A percentile compares a stretch with the other conserved stretches of the same genome.
phyloP scores from a whole-genome alignment of 23 red algal species.

The Gracilaria gracilis region DNA sequence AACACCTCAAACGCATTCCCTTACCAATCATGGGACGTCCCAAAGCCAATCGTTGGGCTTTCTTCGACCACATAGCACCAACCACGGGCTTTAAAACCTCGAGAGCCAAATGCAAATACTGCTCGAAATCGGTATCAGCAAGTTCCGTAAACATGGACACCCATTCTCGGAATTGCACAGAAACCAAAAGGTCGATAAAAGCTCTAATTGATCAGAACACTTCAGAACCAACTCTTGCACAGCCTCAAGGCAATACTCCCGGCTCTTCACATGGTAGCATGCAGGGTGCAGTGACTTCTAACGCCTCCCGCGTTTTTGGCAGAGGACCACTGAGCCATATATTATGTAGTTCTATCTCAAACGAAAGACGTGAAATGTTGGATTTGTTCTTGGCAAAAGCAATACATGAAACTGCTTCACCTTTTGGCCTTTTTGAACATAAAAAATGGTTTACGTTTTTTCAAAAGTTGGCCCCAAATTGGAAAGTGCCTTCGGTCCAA shows the following conservation, averaged over 20 bases:
- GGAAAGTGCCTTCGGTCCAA: background rate
- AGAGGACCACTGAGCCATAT: background rate
- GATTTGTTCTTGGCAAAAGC: constrained; percentile 13
- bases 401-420: constrained; percentile 21
- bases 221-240: background rate
- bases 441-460: constrained; percentile 1
- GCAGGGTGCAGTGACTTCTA: background rate
- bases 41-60: background rate
- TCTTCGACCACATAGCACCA: background rate
- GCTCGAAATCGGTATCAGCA: background rate
- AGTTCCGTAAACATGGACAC: constrained; percentile 5
- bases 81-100: background rate
- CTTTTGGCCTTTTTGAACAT: constrained; percentile 19
- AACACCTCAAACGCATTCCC: background rate
- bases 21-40: background rate
- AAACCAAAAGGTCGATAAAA: background rate
- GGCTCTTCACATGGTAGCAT: background rate
- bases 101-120: background rate
- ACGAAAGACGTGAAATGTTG: background rate
- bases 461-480: background rate
- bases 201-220: background rate
- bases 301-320: background rate
- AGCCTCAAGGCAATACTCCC: background rate
- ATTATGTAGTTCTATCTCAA: background rate
- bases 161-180: background rate